phyloP scores from a whole-genome alignment of 176 grass and related monocot genomes.

The Secale cereale region DNA sequence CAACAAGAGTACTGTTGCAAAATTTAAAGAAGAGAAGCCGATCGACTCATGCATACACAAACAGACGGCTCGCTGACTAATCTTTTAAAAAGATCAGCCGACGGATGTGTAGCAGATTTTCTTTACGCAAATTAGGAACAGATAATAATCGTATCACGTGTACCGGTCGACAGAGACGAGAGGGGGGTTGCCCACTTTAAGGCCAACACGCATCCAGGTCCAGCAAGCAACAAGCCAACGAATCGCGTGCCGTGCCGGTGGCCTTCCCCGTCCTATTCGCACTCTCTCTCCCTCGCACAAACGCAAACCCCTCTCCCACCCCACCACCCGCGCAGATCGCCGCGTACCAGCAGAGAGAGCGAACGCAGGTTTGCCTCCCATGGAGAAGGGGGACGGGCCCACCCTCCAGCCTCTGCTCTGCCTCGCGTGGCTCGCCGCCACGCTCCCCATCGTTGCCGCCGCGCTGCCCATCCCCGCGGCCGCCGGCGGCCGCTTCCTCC shows the following conservation, averaged over 20 bases:
- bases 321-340: not conserved
- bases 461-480: constrained; percentile 43
- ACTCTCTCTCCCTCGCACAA: not conserved
- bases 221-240: not conserved
- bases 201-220: not conserved
- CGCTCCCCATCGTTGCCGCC: constrained; percentile 41
- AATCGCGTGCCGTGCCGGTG: not conserved
- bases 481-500: constrained; percentile 31
- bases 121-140: no score
- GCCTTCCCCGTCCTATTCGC: not conserved
- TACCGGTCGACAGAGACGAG: no score
- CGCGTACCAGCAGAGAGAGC: not conserved
- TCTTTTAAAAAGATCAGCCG: no score
- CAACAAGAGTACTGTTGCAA: no score
- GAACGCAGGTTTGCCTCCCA: not conserved
- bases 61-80: no score
- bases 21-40: no score
- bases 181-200: no score
- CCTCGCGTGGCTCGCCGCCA: constrained; percentile 46
- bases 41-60: no score
- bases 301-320: not conserved
- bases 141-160: no score
- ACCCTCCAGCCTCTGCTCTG: constrained; percentile 35
- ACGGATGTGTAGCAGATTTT: no score
- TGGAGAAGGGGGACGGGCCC: constrained; percentile 28